Evolutionary conservation across 306 rosid species (phyloP), one percentile per base, ranked within the genome.

Genomic region (Psophocarpus tetragonolobus): DNA sequence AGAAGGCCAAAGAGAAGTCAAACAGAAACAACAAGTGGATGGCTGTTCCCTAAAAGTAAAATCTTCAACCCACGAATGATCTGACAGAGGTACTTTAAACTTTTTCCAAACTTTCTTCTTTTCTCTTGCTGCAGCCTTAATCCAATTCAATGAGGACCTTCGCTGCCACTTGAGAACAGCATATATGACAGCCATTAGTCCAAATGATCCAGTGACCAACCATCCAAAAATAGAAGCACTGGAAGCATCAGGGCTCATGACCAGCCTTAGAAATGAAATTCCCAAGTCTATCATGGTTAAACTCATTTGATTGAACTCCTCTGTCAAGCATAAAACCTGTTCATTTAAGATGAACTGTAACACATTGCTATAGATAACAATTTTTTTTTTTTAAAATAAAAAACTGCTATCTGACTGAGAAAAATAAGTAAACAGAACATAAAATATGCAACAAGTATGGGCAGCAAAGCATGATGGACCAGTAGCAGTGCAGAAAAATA

Each of bases 41-140:
- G 90, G 91, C 70, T 91, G 93, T 61, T 91, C 91, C 72, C 79
- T 76, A 4, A 80, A 80, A 70, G 93, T 81, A 73, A 82, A 84
- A 85, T 91, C 96, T 66, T 91, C 90, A 47, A 88, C 84, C 93
- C 96, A 91, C 13, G 66, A 74, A 80, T 91, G 96, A 21, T 74
- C 85, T 0, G 96, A 91, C 10, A 85, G 33, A 29, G 93, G 96
- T 2, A 87, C 93, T 81, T 77, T 85, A 32, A 91, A 72, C 79
- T 88, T 87, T 72, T 87, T 91, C 96, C 96, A 88, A 62, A 87
- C 87, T 73, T 84, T 82, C 81, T 91, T 88, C 90, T 84, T 91
- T 54, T 87, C 96, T 75, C 84, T 88, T 5, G 96, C 96, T 5
- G 96, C 96, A 23, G 90, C 96, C 71, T 91, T 87, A 29, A 88